phyloP scores from a whole-genome alignment of 108 stramenopile genomes.

The Schizochytrium sp. region DNA sequence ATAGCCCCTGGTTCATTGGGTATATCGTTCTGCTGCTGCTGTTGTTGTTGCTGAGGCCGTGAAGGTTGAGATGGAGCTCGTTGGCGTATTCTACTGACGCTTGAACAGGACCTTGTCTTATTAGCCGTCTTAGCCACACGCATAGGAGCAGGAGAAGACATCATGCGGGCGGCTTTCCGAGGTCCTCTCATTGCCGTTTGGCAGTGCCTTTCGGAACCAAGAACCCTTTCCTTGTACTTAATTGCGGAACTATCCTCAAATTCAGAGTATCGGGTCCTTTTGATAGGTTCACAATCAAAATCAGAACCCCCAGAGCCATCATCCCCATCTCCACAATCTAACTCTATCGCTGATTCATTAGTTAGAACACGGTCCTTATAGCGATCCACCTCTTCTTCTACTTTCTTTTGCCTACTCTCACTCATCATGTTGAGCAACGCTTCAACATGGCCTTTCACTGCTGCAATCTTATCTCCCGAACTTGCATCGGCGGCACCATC shows the following conservation, averaged over 20 bases:
- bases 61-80: background rate
- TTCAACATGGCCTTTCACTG: slow-evolving; percentile 80
- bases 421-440: slow-evolving; percentile 80
- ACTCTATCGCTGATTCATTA: background rate
- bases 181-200: too few species aligned
- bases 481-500: slow-evolving; percentile 74
- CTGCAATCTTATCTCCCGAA: slow-evolving; percentile 75
- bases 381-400: slow-evolving; percentile 70
- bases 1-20: background rate
- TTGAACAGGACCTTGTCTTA: background rate
- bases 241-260: too few species aligned
- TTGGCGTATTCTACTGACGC: background rate
- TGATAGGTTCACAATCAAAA: too few species aligned
- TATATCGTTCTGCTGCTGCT: background rate
- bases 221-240: too few species aligned
- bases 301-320: background rate
- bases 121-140: background rate
- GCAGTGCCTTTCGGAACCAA: too few species aligned
- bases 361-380: too few species aligned
- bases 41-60: background rate
- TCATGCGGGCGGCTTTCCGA: too few species aligned
- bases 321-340: background rate
- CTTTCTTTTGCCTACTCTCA: slow-evolving; percentile 73
- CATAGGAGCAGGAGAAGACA: background rate
- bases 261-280: too few species aligned